These are phyloP conservation scores for Thermothelomyces thermophilus DNA, from an alignment of 2,329 filamentous ascomycete species.

Conservation along the genomic window DNA sequence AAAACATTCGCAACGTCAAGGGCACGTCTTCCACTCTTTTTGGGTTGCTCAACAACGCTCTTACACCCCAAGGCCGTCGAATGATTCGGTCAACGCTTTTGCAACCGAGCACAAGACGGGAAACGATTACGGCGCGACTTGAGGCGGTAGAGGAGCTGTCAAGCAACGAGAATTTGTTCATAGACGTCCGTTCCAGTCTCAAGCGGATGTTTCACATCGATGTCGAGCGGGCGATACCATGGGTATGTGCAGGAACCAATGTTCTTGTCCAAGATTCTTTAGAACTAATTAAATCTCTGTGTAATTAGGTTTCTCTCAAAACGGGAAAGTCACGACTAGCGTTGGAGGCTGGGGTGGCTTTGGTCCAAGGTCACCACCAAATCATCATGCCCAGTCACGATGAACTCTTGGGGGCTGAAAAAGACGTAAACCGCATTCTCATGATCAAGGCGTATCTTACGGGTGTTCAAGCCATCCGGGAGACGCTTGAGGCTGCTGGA, in stretches of 20 bases:
- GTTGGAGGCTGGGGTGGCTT: constrained; percentile 9
- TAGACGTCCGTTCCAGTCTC: constrained; percentile 53
- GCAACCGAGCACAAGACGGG: constrained; percentile 70
- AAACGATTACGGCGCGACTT: constrained; percentile 65
- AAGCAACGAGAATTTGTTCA: constrained; percentile 79
- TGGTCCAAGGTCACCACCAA: constrained; percentile 43
- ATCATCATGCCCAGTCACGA: constrained; percentile 65
- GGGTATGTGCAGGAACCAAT: too few species aligned
- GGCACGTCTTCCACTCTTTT: constrained; percentile 73
- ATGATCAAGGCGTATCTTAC: constrained; percentile 77
- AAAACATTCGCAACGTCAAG: constrained; percentile 71
- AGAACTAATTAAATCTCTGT: too few species aligned
- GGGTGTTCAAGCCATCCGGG: constrained; percentile 59
- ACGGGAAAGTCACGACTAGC: background rate
- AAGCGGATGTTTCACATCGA: constrained; percentile 19
- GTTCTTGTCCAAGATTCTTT: too few species aligned
- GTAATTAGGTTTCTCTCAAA: too few species aligned
- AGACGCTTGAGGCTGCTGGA: constrained; percentile 58
- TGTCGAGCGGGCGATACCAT: constrained; percentile 17
- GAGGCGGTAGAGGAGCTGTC: constrained; percentile 79
- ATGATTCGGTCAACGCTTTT: constrained; percentile 79
- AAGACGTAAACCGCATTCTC: constrained; percentile 78
- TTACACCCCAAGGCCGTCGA: constrained; percentile 82
- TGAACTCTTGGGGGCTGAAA: constrained; percentile 64
- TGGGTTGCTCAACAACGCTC: constrained; percentile 75